phyloP scores from a whole-genome alignment of 148 eudicot genomes.

The Selenicereus undatus region DNA sequence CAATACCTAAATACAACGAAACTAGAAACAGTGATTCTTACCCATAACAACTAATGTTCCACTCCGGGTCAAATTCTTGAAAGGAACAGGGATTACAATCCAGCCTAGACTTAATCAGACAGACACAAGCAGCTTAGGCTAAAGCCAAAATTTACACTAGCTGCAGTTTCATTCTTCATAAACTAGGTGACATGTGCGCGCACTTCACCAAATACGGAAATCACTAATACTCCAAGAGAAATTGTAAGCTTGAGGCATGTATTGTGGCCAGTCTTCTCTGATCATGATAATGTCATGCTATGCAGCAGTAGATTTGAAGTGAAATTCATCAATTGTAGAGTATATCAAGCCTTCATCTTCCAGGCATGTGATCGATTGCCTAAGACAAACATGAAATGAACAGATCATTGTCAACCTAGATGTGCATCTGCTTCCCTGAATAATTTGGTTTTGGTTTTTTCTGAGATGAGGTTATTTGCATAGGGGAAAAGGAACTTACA shows the following conservation, averaged over 20 bases:
- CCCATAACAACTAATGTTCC: background rate
- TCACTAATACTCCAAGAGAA: background rate
- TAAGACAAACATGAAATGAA: conserved; percentile 25
- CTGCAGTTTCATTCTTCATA: conserved; percentile 18
- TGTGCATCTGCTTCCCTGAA: background rate
- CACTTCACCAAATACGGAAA: background rate
- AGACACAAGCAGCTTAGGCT: conserved; percentile 1
- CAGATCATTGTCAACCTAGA: background rate
- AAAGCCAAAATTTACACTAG: conserved; percentile 20
- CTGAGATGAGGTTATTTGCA: background rate
- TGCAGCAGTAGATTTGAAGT: conserved; percentile 65
- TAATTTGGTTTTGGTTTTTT: background rate
- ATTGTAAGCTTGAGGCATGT: background rate
- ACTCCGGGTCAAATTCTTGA: background rate
- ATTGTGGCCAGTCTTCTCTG: background rate
- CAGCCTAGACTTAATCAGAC: background rate
- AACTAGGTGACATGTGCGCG: background rate
- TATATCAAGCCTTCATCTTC: conserved; percentile 88
- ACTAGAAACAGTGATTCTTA: background rate
- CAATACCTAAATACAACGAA: background rate
- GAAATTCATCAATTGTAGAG: conserved; percentile 82
- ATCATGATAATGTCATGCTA: background rate
- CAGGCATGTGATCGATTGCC: conserved; percentile 71
- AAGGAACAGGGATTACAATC: background rate
- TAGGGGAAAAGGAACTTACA: conserved; percentile 41